Evolutionary conservation across 106 monocot species (phyloP), one percentile per base, ranked within the genome.

Genomic region (Dioscorea zingiberensis): DNA sequence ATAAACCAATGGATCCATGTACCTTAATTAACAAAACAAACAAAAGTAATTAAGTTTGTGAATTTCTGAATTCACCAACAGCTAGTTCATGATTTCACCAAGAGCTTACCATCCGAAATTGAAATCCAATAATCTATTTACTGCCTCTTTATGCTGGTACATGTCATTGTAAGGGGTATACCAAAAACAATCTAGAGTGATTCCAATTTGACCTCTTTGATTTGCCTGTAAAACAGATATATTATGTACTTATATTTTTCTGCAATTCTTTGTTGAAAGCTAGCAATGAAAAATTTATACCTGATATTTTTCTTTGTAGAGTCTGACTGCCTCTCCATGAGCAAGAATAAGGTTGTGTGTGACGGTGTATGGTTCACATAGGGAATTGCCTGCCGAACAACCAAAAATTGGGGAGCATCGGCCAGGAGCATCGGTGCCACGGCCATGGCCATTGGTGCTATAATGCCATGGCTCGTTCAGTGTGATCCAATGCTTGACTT

Each of bases 401-500:
- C 48, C 64, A 16, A 16, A 27, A 8, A 54, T 21, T 10, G 8
- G 23, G 7, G 67, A 67, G 25, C 67, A 55, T 22, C 67, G 8
- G 1, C 54, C 54, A 4, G 67, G 67, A 19, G 67, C 54, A 30
- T 29, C 21, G 3, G 0, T 1, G 6, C 67, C 67, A 21, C 18
- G 30, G n/a, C 14, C 7, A 38, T 67, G 55, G 12, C 54, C 67
- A 19, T 19, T 22, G n/a, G 10, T 67, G 13, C 67, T 55, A 32
- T 54, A 54, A 12, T 11, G 29, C 53, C 54, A 54, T 30, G 67
- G 67, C 28, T 67, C 67, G n/a, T n/a, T n/a, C n/a, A n/a, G n/a
- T n/a, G n/a, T n/a, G n/a, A n/a, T n/a, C n/a, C n/a, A n/a, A n/a
- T n/a, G n/a, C n/a, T n/a, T n/a, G n/a, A n/a, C n/a, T n/a, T n/a